Evolutionary conservation across 2,329 filamentous ascomycete genomes (phyloP), one percentile per base, ranked within the genome.

Genomic region (Scorias spongiosa): DNA sequence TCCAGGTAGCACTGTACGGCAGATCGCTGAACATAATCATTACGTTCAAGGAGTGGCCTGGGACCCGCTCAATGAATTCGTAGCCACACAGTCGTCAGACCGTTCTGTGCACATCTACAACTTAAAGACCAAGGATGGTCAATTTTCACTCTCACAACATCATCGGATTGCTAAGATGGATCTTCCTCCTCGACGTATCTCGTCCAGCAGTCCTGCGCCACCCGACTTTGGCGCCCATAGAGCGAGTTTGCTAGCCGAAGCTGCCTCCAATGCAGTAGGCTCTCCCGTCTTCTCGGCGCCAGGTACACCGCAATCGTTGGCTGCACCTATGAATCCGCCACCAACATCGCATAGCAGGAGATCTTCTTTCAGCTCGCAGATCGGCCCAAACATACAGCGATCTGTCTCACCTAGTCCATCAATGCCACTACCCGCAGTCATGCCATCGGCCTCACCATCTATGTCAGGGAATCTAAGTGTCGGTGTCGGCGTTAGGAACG

Each of bases 41-140:
- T 98, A 95, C 62, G 91, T 98, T 14, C 91, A 98, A 66, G 91
- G 91, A 40, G 93, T 98, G 7, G 84, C 91, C 4, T 98, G 91
- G 93, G 93, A 98, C 66, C 93, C 91, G 18, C 67, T 95, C 44
- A 96, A 96, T 66, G 91, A 98, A 66, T 98, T 88, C 62, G 88
- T 98, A 47, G 91, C 91, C 32, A 98, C 91, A 1, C 91, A 98
- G 61, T 98, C 91, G 6, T 98, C 91, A 5, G 91, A 98, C 66
- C 82, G 91, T 59, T 95, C 91, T 2, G 89, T 96, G 11, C 93
- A 98, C 63, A 91, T 98, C 52, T 98, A 98, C 67, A 89, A 84
- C 1, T 69, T 98, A 49, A 93, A 86, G 68, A 94, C 84, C 17
- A 98, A 96, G 59, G 91, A 98, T 56, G 91, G 91, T 28, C 86